Base-by-base conservation (phyloP, 768 basidiomycete genomes). In the Pholiota microspora region DNA sequence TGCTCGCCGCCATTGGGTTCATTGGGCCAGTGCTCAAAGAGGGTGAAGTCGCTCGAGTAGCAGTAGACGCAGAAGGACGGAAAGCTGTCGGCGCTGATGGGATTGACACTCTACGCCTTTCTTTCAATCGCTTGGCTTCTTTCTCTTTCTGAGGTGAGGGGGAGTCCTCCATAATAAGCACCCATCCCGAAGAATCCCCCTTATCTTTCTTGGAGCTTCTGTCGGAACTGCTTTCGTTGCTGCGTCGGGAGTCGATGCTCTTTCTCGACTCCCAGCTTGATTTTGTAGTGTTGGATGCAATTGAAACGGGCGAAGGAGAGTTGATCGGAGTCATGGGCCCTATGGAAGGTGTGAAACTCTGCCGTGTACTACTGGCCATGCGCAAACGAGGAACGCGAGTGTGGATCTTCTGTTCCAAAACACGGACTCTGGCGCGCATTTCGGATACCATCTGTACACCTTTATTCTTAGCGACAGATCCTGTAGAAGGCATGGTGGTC, bases 361-460 rank as follows among this genome's bases (percentile, higher is more conserved):
- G 70, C 35, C 80, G 79, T 42, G 83, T 84, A 49, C 84, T 82
- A 63, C 89, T 91, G 16, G 84, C 86, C 85, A 92, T 89, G 10
- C 91, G 86, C 52, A 93, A 66, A 51, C 91, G 81, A 21, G 91
- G 92, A 48, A 94, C 91, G 40, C 88, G 88, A 40, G 89, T 91
- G 63, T 92, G 89, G 42, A 94, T 89, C 70, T 88, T 90, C 71
- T 91, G 89, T 63, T 93, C 89, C 34, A 94, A 71, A 61, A 86
- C 88, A 64, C 77, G 84, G 27, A 94, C 91, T 49, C 88, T 80
- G 34, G 89, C 90, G 36, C 92, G 83, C 88, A 94, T 92, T 67
- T 94, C 92, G 21, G 89, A 88, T 4, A 93, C 90, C 92, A 94
- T 94, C 64, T 94, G 91, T 2, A 92, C 89, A 24, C 91, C 92